Evolutionary conservation across 2,329 filamentous ascomycete genomes (phyloP), one percentile per base, ranked within the genome.

Genomic region (Monosporascus sp.): DNA sequence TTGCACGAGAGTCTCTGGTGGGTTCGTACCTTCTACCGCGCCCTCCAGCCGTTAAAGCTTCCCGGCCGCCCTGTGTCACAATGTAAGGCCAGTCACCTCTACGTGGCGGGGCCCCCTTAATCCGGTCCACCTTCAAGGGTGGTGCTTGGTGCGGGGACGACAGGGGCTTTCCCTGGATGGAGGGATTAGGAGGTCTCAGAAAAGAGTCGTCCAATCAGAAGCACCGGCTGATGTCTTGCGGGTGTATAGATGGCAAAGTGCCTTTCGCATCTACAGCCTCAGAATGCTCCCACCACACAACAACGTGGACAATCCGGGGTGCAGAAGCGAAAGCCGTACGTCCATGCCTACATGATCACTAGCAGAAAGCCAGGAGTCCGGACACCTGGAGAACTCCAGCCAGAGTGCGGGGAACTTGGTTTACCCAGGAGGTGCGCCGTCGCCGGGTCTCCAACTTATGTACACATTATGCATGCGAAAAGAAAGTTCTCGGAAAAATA

Each of bases 21-120:
- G 43, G 51, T 44, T 52, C 25, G 52, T 57, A 55, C 50, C 52
- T 59, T 41, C 22, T 48, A 48, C 52, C 46, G 38, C 38, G 36
- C 48, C 54, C 59, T 59, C 52, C 27, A 48, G 52, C 49, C 61
- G 64, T 60, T 64, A 62, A 60, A 56, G 43, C 53, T 54, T 62
- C 58, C 63, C 63, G 61, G 64, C 55, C 39, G 54, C 54, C 50
- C 24, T 59, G 53, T 57, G 54, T 56, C 41, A 56, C 54, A 51
- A 62, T 60, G 57, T 55, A 35, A 59, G 57, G 49, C 53, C 58
- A 55, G 54, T 57, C 55, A 27, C 56, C 54, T 50, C 54, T 57
- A 60, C 43, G 48, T 48, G 25, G 48, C 38, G 44, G 43, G 15
- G 8, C 22, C 24, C 24, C 43, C 1, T 27, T 20, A 31, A 3